Evolutionary conservation across 176 grass and related monocot species (phyloP).

Genomic region (Oryza brachyantha): DNA sequence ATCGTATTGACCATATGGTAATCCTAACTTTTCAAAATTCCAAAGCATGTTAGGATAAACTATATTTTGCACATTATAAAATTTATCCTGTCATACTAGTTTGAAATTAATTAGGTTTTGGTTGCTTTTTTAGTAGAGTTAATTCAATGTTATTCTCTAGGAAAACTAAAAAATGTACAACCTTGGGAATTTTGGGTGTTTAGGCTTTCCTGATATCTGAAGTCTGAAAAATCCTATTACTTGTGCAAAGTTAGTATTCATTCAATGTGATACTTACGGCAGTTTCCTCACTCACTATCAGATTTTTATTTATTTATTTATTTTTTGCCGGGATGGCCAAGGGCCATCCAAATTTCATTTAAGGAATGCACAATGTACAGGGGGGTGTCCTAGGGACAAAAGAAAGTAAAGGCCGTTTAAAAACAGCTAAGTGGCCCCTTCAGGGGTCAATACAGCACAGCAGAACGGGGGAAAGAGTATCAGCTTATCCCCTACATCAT

Average conservation of each 20-base stretch:
- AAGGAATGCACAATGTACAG: too few relatives aligned
- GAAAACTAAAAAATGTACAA: neutral
- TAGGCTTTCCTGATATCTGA: slow-evolving; percentile 6
- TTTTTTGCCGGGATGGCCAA: too few relatives aligned
- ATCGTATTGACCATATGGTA: neutral
- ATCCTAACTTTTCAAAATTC: neutral
- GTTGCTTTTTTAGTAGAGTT: neutral
- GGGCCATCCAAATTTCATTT: too few relatives aligned
- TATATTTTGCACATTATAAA: neutral
- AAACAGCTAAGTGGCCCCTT: too few relatives aligned
- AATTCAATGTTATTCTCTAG: neutral
- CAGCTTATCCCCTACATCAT: too few relatives aligned
- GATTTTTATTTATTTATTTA: neutral
- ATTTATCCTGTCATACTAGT: neutral
- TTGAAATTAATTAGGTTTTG: neutral
- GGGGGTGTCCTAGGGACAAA: too few relatives aligned
- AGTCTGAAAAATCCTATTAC: neutral
- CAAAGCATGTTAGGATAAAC: neutral
- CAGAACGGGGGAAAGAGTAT: too few relatives aligned
- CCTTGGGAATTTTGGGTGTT: neutral
- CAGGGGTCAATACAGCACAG: too few relatives aligned
- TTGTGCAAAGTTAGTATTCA: neutral
- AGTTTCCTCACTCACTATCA: neutral
- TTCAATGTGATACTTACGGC: neutral
- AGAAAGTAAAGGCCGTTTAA: too few relatives aligned